Percentiles rank a stretch among this genome's conserved stretches.
These are phyloP conservation scores for Moesziomyces antarcticus DNA, from an alignment of 1,284 basidiomycete genomes.

Conservation along the genomic window DNA sequence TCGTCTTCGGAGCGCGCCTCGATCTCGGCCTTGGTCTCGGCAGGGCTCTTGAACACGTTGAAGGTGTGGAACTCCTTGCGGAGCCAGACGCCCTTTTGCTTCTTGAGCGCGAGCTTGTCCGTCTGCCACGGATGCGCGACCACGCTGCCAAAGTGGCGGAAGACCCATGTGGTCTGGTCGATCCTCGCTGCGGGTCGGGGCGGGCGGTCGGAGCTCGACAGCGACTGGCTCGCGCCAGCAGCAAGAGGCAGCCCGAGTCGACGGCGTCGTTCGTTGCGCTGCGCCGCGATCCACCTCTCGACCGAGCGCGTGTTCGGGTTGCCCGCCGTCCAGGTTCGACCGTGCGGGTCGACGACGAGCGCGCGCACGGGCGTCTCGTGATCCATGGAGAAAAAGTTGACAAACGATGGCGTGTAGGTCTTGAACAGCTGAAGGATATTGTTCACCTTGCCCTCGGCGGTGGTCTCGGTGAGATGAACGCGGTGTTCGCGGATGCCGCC, in stretches of 20 bases:
- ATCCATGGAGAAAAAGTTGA: constrained; percentile 37
- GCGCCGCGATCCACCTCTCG: constrained; percentile 33
- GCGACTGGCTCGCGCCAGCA: not conserved
- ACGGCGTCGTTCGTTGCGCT: constrained; percentile 27
- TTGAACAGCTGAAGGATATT: constrained; percentile 23
- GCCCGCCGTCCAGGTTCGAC: constrained; percentile 48
- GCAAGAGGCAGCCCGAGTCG: constrained; percentile 16
- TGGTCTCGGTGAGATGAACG: constrained; percentile 2
- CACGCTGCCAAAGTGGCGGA: constrained; percentile 35
- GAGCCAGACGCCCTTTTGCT: constrained; percentile 34
- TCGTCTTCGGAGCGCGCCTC: constrained; percentile 28
- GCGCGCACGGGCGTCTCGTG: constrained; percentile 30
- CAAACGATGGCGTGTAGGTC: constrained; percentile 53
- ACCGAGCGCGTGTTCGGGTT: constrained; percentile 30
- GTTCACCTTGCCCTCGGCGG: constrained; percentile 11
- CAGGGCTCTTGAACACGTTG: constrained; percentile 35
- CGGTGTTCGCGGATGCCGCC: constrained; percentile 34
- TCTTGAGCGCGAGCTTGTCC: constrained; percentile 35
- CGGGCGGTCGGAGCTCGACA: constrained; percentile 27
- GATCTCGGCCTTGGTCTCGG: constrained; percentile 34
- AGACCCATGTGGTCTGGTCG: constrained; percentile 50
- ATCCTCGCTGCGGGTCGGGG: constrained; percentile 31
- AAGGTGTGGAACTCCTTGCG: constrained; percentile 46
- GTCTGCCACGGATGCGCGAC: constrained; percentile 50
- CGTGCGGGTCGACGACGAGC: constrained; percentile 38